A percentile compares a stretch with the other conserved stretches of the same genome.
Evolutionary conservation across 1,284 basidiomycete species (phyloP).

Genomic region (Polyporus tsugae): DNA sequence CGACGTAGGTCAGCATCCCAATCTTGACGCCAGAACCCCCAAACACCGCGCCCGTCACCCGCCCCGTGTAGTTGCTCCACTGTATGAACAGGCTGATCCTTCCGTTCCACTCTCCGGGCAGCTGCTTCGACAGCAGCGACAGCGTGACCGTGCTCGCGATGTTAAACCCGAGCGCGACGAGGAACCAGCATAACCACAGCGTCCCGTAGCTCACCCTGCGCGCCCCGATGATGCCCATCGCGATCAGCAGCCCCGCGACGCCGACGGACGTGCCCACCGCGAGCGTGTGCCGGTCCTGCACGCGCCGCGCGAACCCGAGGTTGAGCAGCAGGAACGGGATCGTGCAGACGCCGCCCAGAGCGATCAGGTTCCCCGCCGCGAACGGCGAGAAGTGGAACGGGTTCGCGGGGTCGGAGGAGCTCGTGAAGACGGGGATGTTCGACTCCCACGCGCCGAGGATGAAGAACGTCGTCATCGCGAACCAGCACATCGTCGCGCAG

Average conservation of each 20-base stretch:
- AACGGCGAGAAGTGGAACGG: slow-evolving; percentile 67
- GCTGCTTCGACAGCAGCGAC: slow-evolving; percentile 62
- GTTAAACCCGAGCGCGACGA: slow-evolving; percentile 65
- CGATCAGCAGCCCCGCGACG: slow-evolving; percentile 61
- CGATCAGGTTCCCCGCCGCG: slow-evolving; percentile 75
- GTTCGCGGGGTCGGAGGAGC: slow-evolving; percentile 38
- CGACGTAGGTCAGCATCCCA: slow-evolving; percentile 70
- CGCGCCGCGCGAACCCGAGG: slow-evolving; percentile 60
- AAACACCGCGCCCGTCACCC: slow-evolving; percentile 71
- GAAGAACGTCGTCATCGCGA: slow-evolving; percentile 78
- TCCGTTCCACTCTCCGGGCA: slow-evolving; percentile 68
- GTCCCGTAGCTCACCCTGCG: slow-evolving; percentile 55
- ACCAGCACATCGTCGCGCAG: slow-evolving; percentile 74
- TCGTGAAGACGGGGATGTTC: slow-evolving; percentile 74
- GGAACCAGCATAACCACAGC: slow-evolving; percentile 72
- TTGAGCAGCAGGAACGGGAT: slow-evolving; percentile 75
- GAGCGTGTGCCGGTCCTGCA: slow-evolving; percentile 70
- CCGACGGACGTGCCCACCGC: slow-evolving; percentile 56
- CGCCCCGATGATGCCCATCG: slow-evolving; percentile 54
- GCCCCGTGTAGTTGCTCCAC: slow-evolving; percentile 71
- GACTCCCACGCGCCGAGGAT: slow-evolving; percentile 78
- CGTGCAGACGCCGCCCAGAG: slow-evolving; percentile 66
- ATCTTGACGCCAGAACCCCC: slow-evolving; percentile 71
- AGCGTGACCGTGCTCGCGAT: slow-evolving; percentile 18
- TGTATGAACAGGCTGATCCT: slow-evolving; percentile 66